Conservation (phyloP, 140 eudicot species). For the Stevia rebaudiana region DNA sequence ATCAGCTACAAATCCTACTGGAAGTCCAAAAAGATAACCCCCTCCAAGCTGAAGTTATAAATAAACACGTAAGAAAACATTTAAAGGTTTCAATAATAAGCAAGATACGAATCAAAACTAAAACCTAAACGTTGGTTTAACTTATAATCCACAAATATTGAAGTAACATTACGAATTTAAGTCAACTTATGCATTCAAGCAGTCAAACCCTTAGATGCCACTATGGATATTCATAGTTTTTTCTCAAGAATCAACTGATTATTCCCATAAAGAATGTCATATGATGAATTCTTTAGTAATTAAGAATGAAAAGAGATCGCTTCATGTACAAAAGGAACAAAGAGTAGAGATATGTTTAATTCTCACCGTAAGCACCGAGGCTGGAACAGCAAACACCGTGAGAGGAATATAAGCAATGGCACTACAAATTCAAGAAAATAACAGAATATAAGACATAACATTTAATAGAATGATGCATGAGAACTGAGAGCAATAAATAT, state of each 20-base stretch:
- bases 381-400: slow-evolving; percentile 90
- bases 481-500: not conserved
- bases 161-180: not conserved
- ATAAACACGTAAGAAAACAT: not conserved
- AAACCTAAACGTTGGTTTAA: not conserved
- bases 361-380: slow-evolving; percentile 92
- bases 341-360: slow-evolving; percentile 8
- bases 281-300: not conserved
- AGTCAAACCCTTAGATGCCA: not conserved
- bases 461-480: not conserved
- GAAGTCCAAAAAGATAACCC: slow-evolving; percentile 92
- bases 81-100: not conserved
- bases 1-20: slow-evolving; percentile 86
- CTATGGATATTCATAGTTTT: not conserved
- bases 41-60: slow-evolving; percentile 74
- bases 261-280: not conserved
- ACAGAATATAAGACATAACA: slow-evolving; percentile 3
- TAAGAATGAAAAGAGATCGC: not conserved
- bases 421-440: slow-evolving; percentile 38
- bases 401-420: slow-evolving; percentile 93
- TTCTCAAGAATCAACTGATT: not conserved
- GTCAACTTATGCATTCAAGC: not conserved
- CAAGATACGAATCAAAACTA: not conserved
- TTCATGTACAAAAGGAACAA: not conserved
- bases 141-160: not conserved